A percentile compares a stretch with the other conserved stretches of the same genome.
Conservation (phyloP, 495 filamentous ascomycete species). For the Xylaria acuta region DNA sequence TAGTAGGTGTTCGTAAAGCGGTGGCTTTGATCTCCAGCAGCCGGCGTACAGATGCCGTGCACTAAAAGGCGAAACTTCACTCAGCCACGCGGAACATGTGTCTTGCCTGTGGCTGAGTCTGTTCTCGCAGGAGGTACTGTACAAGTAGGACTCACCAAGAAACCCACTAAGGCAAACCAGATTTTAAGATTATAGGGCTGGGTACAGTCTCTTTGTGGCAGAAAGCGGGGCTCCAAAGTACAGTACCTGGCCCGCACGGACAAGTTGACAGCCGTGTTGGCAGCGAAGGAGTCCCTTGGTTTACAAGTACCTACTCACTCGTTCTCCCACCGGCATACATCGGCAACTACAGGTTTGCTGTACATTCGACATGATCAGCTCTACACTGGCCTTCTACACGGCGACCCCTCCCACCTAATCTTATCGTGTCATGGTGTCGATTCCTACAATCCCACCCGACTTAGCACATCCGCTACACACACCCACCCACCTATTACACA, state of each 20-base stretch:
- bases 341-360: not conserved
- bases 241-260: not conserved
- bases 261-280: not conserved
- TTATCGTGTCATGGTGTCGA: slow-evolving; percentile 3
- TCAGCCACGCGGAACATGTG: slow-evolving; percentile 9
- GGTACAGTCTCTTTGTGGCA: not conserved
- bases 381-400: not conserved
- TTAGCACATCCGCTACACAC: not conserved
- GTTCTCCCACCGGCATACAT: too few relatives aligned
- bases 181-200: slow-evolving; percentile 20
- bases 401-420: not conserved
- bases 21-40: not conserved
- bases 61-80: not conserved
- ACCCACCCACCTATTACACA: slow-evolving; percentile 4
- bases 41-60: not conserved
- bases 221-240: slow-evolving; percentile 14
- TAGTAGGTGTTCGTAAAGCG: slow-evolving; percentile 5
- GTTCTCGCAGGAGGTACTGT: not conserved
- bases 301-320: too few relatives aligned
- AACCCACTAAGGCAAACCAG: not conserved
- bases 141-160: not conserved
- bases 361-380: slow-evolving; percentile 15
- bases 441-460: slow-evolving; percentile 12
- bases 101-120: slow-evolving; percentile 17
- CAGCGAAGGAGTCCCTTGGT: too few relatives aligned